Base-by-base conservation (phyloP, 495 filamentous ascomycete species). In the Neurospora sp. region DNA sequence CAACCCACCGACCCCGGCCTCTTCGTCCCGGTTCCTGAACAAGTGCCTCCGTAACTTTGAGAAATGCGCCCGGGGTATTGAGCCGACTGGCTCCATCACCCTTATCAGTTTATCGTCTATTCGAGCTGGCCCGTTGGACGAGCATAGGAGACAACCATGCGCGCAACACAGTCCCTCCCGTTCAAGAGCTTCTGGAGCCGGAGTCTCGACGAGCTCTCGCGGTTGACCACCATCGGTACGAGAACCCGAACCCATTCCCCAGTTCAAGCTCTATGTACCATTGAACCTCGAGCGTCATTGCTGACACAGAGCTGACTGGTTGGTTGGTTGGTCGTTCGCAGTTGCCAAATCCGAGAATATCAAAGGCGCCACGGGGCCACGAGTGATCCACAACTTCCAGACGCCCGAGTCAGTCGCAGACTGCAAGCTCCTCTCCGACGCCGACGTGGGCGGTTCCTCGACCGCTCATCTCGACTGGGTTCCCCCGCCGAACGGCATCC, bases 381-480 rank as follows among this genome's bases (percentile, higher is more conserved):
- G 87, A 76, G 82, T 86, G 53, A 85, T 93, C 68, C 84, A 90
- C 76, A 77, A 82, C 77, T 92, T 98, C 84, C 87, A 89, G 83
- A 83, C 88, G 71, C 86, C 89, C 48, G 82, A 87, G 12, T 86
- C 88, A 14, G 78, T 93, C 40, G 79, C 86, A 20, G 83, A 83
- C 45, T 95, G 92, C 86, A 97, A 95, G 78, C 85, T 90, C 70
- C 94, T 98, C 89, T 91, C 88, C 79, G 96, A 99, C 79, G 84
- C 83, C 42, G 92, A 94, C 76, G 91, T 97, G 9, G 96, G 95
- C 74, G 96, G 95, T 65, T 93, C 87, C 84, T 96, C 94, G 68
- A 88, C 86, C 31, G 89, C 89, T 20, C 80, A 86, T 65, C 85
- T 99, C 69, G 90, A 94, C 77, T 92, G 88, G 80, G 83, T 92